phyloP scores from a whole-genome alignment of 768 basidiomycete genomes.

The Cystobasidium tubakii region DNA sequence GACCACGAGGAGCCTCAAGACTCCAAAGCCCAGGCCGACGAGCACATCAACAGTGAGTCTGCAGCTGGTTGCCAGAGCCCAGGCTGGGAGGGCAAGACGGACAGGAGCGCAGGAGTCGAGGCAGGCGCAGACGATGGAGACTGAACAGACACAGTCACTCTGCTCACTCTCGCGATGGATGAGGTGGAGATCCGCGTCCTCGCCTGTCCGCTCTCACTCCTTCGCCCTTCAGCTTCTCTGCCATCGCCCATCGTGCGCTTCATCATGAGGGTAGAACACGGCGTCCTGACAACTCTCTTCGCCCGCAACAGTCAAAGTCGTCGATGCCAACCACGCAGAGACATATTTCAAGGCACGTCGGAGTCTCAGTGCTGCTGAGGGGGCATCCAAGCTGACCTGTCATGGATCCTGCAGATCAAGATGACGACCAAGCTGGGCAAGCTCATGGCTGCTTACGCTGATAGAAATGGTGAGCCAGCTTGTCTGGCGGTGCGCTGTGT shows the following conservation, averaged over 20 bases:
- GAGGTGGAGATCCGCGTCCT: no score
- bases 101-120: no score
- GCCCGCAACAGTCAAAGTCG: slow-evolving; percentile 38
- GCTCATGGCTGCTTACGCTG: slow-evolving; percentile 40
- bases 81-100: no score
- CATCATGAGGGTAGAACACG: not conserved
- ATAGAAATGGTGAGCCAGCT: slow-evolving; percentile 33
- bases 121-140: no score
- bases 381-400: not conserved
- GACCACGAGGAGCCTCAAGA: slow-evolving; percentile 35
- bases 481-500: not conserved
- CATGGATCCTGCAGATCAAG: slow-evolving; percentile 24
- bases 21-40: slow-evolving; percentile 18
- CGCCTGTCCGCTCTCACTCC: no score
- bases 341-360: slow-evolving; percentile 39
- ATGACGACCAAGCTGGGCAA: slow-evolving; percentile 41
- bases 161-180: no score
- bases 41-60: slow-evolving; percentile 35
- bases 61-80: not conserved
- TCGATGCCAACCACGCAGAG: slow-evolving; percentile 35
- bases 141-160: no score
- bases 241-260: not conserved
- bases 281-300: not conserved
- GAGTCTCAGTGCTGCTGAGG: no score
- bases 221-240: not conserved